Evolutionary conservation across 805 yeast species (phyloP), one percentile per base, ranked within the genome.

Genomic region (Nakazawaea pomicola): DNA sequence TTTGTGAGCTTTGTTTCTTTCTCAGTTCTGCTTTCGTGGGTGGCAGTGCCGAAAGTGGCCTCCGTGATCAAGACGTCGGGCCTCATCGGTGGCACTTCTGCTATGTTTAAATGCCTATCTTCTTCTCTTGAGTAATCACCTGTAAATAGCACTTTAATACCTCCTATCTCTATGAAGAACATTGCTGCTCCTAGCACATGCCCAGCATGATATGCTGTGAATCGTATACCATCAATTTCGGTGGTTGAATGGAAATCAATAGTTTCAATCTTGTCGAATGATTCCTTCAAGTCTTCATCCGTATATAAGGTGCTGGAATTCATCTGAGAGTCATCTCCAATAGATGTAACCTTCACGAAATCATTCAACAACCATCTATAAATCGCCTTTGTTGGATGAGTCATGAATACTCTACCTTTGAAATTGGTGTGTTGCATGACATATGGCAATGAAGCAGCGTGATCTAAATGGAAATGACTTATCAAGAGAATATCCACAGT

Each of bases 151-250:
- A 88, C 72, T 50, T 87, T 85, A 45, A 91, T 65, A 0, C 97
- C 97, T 15, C 96, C 96, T 53, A 93, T 83, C 60, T 93, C 99
- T 36, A 93, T 77, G 49, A 93, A 80, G 60, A 82, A 93, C 98
- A 93, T 93, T 10, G 98, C 96, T 9, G 99, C 98, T 41, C 99
- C 99, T 33, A 93, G 68, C 10, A 93, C 99, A 70, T 93, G 99
- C n/a, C 99, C 99, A 6, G 99, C 99, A 64, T 91, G 99, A 60
- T 83, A 93, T 1, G 99, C 99, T 1, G 99, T 93, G 66, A 93
- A 91, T 55, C 93, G 72, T 43, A 93, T 82, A 39, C 99, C 99
- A 45, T 86, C 95, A 27, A 90, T 85, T 52, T 93, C 98, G 49
- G 88, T 76, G 0, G 99, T 93, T 4, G 97, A 87, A 61, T 93